Conservation (phyloP, 1,284 basidiomycete genomes). For the Boletus coffeatus region DNA sequence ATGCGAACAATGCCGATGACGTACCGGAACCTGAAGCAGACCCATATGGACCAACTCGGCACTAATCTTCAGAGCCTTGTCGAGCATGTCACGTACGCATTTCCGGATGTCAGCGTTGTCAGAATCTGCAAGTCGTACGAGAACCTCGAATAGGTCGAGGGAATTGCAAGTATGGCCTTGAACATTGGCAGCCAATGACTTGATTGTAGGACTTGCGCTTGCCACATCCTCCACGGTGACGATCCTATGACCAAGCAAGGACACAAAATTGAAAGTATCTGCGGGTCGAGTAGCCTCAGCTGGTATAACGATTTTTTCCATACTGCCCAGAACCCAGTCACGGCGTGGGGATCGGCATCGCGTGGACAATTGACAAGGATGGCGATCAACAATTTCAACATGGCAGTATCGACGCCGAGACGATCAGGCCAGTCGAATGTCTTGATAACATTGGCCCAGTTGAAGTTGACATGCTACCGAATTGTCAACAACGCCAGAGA, state of each 20-base stretch:
- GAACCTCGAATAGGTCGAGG: slow-evolving; percentile 85
- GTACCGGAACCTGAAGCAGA: slow-evolving; percentile 81
- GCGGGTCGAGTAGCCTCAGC: slow-evolving; percentile 79
- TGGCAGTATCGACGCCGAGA: slow-evolving; percentile 76
- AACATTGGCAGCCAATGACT: slow-evolving; percentile 78
- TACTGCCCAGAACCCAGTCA: slow-evolving; percentile 73
- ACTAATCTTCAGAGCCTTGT: slow-evolving; percentile 88
- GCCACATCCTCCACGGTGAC: slow-evolving; percentile 85
- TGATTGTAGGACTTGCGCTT: slow-evolving; percentile 77
- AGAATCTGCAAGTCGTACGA: slow-evolving; percentile 71
- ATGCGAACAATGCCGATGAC: not conserved
- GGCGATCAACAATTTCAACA: slow-evolving; percentile 75
- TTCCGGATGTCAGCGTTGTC: slow-evolving; percentile 66
- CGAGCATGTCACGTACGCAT: slow-evolving; percentile 84
- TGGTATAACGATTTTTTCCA: slow-evolving; percentile 89
- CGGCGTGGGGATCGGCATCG: slow-evolving; percentile 67
- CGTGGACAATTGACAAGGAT: slow-evolving; percentile 70
- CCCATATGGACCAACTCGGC: slow-evolving; percentile 95
- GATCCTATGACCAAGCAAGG: slow-evolving; percentile 66
- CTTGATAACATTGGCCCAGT: slow-evolving; percentile 77
- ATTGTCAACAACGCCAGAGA: slow-evolving; percentile 17
- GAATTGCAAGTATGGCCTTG: slow-evolving; percentile 94
- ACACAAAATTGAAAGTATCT: slow-evolving; percentile 89
- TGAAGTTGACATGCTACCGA: slow-evolving; percentile 52
- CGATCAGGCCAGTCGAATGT: slow-evolving; percentile 76